Conservation (phyloP, 2,329 filamentous ascomycete genomes). For the Penicillium capsulatum region DNA sequence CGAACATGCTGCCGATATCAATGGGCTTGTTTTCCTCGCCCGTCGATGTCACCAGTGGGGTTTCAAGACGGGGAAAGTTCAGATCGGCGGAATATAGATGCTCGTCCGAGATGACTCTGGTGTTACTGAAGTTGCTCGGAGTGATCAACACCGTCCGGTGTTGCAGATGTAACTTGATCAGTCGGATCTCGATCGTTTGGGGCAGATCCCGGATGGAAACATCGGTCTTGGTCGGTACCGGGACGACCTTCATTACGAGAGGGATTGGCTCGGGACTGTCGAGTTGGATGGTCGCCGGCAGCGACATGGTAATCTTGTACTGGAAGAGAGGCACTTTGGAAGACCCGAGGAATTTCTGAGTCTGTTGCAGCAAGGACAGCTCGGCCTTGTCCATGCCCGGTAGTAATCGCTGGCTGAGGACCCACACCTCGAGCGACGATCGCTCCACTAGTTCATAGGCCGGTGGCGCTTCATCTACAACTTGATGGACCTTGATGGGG, state of each 20-base stretch:
- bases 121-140: conserved; percentile 5
- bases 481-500: conserved; percentile 1
- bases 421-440: not conserved
- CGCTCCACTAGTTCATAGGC: not conserved
- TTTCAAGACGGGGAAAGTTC: conserved; percentile 8
- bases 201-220: conserved; percentile 8
- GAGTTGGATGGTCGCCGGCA: conserved; percentile 27
- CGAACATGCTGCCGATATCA: conserved; percentile 14
- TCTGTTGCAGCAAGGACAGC: conserved; percentile 34
- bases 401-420: conserved; percentile 29
- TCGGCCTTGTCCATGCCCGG: conserved; percentile 30
- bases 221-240: conserved; percentile 5
- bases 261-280: conserved; percentile 14
- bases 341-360: conserved; percentile 30
- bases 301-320: conserved; percentile 24
- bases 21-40: conserved; percentile 7
- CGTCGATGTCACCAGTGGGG: conserved; percentile 8
- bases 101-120: not conserved
- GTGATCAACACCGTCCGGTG: conserved; percentile 12
- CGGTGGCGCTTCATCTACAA: not conserved
- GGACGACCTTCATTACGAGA: conserved; percentile 11
- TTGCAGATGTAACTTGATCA: conserved; percentile 12
- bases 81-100: not conserved
- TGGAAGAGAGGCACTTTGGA: conserved; percentile 32
- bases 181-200: conserved; percentile 14